Evolutionary conservation across 768 basidiomycete genomes (phyloP), one percentile per base, ranked within the genome.

Genomic region (Lactarius deliciosus): DNA sequence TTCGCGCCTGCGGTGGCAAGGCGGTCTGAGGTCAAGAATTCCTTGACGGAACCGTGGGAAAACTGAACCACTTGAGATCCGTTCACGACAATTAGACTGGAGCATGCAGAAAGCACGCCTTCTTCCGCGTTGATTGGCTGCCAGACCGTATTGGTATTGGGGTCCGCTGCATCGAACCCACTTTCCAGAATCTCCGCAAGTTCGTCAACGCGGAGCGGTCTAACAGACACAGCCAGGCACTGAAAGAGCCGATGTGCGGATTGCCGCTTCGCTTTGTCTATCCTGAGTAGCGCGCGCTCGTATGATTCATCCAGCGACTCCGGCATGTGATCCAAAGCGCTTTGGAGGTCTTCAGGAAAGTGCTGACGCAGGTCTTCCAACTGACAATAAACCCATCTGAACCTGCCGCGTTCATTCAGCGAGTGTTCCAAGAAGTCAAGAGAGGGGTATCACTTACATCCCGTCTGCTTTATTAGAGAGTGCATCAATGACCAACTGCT

Each of bases 1-100:
- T 40, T 16, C 40, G 5, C 40, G 5, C 40, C 1, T 0, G 40
- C 40, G 8, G 25, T 43, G 28, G 40, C 3, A n/a, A 60, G 41
- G 30, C 59, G 59, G 41, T 60, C 59, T 7, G 43, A 60, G 16
- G 30, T 47, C 43, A 60, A n/a, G 16, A 32, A 45, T n/a, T 60
- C 43, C 5, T 45, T 45, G 4, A 60, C 43, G 9, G 36, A 36
- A 36, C 0, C 0, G 36, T 36, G 36, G 36, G 36, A 2, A 36
- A 36, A 36, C 36, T 36, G 36, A 36, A 36, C 36, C 36, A 36
- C 36, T 36, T 36, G 36, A 11, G 36, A 36, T 36, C 36, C 36
- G 43, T 20, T 16, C 41, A 20, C 20, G 45, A n/a, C 6, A 18
- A 60, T 34, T 47, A 60, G 9, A 11, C 18, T 34, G 2, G 60